These are phyloP conservation scores for Phlebopus sp. DNA, from an alignment of 1,284 basidiomycete species.

Conservation along the genomic window DNA sequence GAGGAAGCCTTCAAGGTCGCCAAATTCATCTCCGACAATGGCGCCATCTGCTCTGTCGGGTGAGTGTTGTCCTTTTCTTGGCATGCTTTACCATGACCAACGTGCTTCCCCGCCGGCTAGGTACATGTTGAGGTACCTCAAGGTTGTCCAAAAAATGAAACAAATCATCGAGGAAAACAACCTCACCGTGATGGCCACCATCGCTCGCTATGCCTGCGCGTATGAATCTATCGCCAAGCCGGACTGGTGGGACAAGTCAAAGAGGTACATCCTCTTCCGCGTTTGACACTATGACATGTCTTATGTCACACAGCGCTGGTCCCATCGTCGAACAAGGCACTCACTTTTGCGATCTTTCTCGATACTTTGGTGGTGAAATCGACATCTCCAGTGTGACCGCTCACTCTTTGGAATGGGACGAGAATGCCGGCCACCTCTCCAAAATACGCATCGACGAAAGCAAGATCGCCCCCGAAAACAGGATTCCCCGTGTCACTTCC, in stretches of 20 bases:
- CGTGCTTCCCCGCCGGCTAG: slow-evolving; percentile 33
- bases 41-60: slow-evolving; percentile 89
- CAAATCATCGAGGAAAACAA: slow-evolving; percentile 93
- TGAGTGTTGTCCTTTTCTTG: slow-evolving; percentile 31
- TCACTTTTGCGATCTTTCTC: slow-evolving; percentile 86
- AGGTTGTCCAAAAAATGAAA: slow-evolving; percentile 98
- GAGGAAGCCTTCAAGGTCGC: slow-evolving; percentile 66
- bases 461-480: slow-evolving; percentile 73
- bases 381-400: slow-evolving; percentile 82
- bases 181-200: slow-evolving; percentile 95
- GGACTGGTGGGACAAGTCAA: slow-evolving; percentile 98
- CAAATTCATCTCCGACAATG: slow-evolving; percentile 62
- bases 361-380: slow-evolving; percentile 98
- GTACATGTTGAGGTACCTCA: slow-evolving; percentile 91
- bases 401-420: slow-evolving; percentile 89
- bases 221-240: slow-evolving; percentile 88
- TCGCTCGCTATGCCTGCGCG: slow-evolving; percentile 93
- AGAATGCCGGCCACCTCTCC: slow-evolving; percentile 82
- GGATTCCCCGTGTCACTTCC: slow-evolving; percentile 77
- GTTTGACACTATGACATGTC: not conserved
- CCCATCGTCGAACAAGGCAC: slow-evolving; percentile 98
- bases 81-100: slow-evolving; percentile 7
- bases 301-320: slow-evolving; percentile 57
- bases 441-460: slow-evolving; percentile 82
- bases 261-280: slow-evolving; percentile 47